Percentiles rank a stretch among this genome's conserved stretches.
Conservation (phyloP, 129 eudicot species). For the Pittosporum tobira region DNA sequence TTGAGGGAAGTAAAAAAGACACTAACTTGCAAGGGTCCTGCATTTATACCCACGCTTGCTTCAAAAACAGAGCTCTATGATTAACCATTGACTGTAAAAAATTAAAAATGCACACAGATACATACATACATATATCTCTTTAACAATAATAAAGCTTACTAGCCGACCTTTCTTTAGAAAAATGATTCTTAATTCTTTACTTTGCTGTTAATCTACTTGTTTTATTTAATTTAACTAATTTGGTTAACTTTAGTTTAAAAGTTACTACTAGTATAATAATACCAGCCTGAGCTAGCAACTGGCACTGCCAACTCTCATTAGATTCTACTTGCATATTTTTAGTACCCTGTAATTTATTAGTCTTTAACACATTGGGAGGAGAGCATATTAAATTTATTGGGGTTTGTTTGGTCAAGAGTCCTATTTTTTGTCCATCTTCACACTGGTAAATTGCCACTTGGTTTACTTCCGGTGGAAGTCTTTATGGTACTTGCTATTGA, state of each 20-base stretch:
- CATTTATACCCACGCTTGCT: conserved; percentile 93
- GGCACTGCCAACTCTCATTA: conserved; percentile 35
- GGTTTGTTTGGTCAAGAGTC: conserved; percentile 33
- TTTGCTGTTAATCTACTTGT: too few species aligned
- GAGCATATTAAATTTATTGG: conserved; percentile 18
- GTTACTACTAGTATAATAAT: conserved; percentile 3
- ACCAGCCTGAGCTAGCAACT: conserved; percentile 38
- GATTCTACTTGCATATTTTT: not conserved
- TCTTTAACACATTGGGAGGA: conserved; percentile 24
- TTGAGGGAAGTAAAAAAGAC: conserved; percentile 33
- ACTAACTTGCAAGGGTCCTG: conserved; percentile 41
- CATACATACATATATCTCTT: not conserved
- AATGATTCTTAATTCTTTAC: not conserved
- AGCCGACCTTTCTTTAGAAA: not conserved
- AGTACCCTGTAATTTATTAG: not conserved
- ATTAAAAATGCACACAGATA: not conserved
- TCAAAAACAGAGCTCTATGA: conserved; percentile 89
- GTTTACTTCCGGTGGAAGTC: conserved; percentile 3
- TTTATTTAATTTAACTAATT: too few species aligned
- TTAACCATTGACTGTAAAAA: conserved; percentile 68
- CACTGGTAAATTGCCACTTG: conserved; percentile 12
- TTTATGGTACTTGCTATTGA: not conserved
- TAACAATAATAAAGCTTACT: conserved; percentile 1
- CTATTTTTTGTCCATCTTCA: conserved; percentile 15
- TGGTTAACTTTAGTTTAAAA: not conserved